Evolutionary conservation across 2,329 filamentous ascomycete genomes (phyloP).

Genomic region (Phaeosphaeria sp.): DNA sequence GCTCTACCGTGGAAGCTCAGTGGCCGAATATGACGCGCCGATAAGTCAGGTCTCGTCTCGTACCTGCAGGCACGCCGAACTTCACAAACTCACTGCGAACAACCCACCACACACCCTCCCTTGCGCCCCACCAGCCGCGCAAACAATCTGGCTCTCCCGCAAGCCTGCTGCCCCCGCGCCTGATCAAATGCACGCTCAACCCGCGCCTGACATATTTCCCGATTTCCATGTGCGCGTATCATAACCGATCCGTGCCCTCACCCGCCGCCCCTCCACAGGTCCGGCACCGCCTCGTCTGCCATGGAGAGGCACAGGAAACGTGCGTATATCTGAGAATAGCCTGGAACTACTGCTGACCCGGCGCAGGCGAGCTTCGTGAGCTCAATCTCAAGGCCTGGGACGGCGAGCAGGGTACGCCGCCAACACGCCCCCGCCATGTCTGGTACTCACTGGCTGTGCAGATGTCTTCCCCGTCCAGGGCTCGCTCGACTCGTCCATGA

Average conservation of each 20-base stretch:
- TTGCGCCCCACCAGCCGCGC: constrained; percentile 20
- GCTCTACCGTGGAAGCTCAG: constrained; percentile 1
- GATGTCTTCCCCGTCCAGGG: constrained; percentile 79
- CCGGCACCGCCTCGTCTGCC: constrained; percentile 40
- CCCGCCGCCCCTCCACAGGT: constrained; percentile 42
- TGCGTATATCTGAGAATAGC: constrained; percentile 26
- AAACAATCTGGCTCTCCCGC: constrained; percentile 22
- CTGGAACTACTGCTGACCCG: constrained; percentile 24
- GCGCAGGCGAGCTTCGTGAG: constrained; percentile 83
- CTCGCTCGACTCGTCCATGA: constrained; percentile 90
- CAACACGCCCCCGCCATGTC: constrained; percentile 8
- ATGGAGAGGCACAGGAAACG: constrained; percentile 61
- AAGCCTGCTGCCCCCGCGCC: constrained; percentile 29
- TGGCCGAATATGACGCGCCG: constrained; percentile 20
- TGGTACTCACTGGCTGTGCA: constrained; percentile 49
- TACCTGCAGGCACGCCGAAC: constrained; percentile 34
- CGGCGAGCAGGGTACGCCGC: constrained; percentile 76
- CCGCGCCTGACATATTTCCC: constrained; percentile 40
- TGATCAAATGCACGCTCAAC: constrained; percentile 44
- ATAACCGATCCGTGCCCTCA: constrained; percentile 40
- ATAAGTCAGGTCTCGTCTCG: constrained; percentile 21
- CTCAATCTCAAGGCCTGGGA: constrained; percentile 89
- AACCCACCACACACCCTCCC: constrained; percentile 11
- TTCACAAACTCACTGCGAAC: constrained; percentile 17
- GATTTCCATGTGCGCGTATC: constrained; percentile 46